phyloP scores from a whole-genome alignment of 2,329 filamentous ascomycete genomes.

The Xylaria sp. region DNA sequence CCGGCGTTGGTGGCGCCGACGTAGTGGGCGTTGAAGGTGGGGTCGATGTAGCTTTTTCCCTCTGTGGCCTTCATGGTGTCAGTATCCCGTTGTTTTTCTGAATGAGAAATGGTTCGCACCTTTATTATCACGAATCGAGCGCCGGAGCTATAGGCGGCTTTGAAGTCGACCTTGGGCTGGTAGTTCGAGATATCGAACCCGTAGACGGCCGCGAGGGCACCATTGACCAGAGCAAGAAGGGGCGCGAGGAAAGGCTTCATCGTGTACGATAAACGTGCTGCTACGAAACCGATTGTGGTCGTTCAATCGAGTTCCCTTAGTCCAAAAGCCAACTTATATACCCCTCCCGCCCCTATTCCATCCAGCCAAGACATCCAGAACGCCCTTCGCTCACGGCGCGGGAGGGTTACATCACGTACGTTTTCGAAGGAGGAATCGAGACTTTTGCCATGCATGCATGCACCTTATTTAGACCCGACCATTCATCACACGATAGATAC shows the following conservation, averaged over 20 bases:
- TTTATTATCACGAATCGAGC: slow-evolving; percentile 44
- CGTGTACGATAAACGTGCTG: neutral
- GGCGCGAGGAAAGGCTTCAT: neutral
- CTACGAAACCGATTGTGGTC: neutral
- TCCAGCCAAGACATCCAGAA: no score
- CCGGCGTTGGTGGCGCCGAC: slow-evolving; percentile 44
- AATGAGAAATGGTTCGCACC: slow-evolving; percentile 21
- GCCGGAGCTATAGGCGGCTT: slow-evolving; percentile 34
- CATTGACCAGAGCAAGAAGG: slow-evolving; percentile 16
- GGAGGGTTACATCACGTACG: no score
- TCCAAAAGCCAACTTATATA: no score
- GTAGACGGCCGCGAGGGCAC: slow-evolving; percentile 32
- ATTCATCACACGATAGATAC: no score
- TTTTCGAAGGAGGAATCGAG: no score
- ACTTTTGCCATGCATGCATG: no score
- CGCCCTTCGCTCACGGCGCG: no score
- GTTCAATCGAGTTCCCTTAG: neutral
- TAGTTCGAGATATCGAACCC: slow-evolving; percentile 42
- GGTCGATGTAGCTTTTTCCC: slow-evolving; percentile 41
- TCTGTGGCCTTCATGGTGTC: slow-evolving; percentile 43
- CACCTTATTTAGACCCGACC: no score
- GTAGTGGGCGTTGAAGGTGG: slow-evolving; percentile 45
- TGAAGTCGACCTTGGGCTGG: slow-evolving; percentile 37
- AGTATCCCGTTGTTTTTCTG: neutral
- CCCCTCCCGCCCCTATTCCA: no score